Conservation (phyloP, 495 filamentous ascomycete genomes). For the Aspergillus steynii region DNA sequence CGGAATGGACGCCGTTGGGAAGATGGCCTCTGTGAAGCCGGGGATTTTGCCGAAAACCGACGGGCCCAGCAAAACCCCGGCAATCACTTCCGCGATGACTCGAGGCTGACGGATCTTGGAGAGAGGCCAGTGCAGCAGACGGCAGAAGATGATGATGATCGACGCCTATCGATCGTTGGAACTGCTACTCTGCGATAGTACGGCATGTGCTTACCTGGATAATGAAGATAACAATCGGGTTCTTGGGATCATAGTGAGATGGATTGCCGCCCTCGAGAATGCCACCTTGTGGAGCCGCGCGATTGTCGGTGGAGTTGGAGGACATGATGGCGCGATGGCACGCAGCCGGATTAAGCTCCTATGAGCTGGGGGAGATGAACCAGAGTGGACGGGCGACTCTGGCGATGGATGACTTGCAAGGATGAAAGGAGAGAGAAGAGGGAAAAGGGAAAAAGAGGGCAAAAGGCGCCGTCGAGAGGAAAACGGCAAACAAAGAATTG, state of each 20-base stretch:
- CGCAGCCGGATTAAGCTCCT: background rate
- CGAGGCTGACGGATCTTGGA: conserved; percentile 85
- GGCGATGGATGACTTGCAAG: background rate
- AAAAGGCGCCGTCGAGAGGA: conserved; percentile 14
- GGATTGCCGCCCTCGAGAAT: conserved; percentile 78
- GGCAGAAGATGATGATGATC: conserved; percentile 90
- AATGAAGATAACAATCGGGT: conserved; percentile 93
- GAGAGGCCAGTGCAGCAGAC: conserved; percentile 79
- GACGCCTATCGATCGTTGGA: conserved; percentile 56
- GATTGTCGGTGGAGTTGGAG: conserved; percentile 17
- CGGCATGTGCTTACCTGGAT: conserved; percentile 68
- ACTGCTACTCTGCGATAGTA: background rate
- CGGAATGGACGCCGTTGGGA: conserved; percentile 71
- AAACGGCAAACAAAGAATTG: background rate
- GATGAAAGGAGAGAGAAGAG: background rate
- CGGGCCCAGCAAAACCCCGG: conserved; percentile 86
- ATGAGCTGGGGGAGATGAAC: background rate
- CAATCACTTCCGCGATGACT: conserved; percentile 95
- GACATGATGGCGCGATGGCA: conserved; percentile 13
- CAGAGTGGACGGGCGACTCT: background rate
- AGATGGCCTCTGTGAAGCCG: conserved; percentile 75
- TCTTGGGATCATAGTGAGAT: conserved; percentile 65
- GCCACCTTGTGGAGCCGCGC: conserved; percentile 45
- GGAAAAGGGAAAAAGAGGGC: background rate
- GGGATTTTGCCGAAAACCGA: conserved; percentile 84